These are phyloP conservation scores for Grosmannia penicillata DNA, from an alignment of 2,329 filamentous ascomycete genomes.

Conservation along the genomic window DNA sequence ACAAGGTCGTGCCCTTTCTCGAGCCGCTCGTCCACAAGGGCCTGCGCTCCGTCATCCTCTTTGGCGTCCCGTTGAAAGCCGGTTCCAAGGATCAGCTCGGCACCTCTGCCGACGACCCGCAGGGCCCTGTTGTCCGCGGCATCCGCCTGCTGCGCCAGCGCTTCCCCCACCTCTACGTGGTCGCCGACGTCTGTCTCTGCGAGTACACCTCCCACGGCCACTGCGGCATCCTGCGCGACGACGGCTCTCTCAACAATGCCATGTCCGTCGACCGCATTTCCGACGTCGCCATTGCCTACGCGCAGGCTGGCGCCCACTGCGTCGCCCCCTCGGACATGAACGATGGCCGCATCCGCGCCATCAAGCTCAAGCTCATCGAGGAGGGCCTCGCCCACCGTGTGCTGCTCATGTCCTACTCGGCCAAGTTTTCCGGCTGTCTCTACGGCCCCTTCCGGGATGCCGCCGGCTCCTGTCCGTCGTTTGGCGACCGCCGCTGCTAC, in stretches of 20 bases:
- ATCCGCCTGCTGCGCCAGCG: constrained; percentile 72
- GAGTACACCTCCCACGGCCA: constrained; percentile 98
- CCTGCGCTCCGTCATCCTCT: constrained; percentile 83
- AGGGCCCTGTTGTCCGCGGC: constrained; percentile 76
- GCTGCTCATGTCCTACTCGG: constrained; percentile 92
- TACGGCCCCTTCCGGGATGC: constrained; percentile 97
- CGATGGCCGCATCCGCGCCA: constrained; percentile 89
- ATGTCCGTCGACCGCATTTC: constrained; percentile 89
- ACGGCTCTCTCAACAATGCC: constrained; percentile 83
- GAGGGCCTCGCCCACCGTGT: constrained; percentile 83
- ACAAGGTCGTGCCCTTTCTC: constrained; percentile 72
- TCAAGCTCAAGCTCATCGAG: constrained; percentile 96
- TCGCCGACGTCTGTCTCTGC: constrained; percentile 88
- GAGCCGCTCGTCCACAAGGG: constrained; percentile 80
- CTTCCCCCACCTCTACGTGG: constrained; percentile 85
- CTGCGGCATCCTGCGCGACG: constrained; percentile 88
- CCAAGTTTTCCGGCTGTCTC: constrained; percentile 91
- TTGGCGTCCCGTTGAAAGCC: constrained; percentile 76
- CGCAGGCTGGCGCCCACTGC: constrained; percentile 88
- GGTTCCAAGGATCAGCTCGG: constrained; percentile 81
- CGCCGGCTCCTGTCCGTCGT: constrained; percentile 77
- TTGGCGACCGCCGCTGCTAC: constrained; percentile 93
- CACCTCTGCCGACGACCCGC: constrained; percentile 81
- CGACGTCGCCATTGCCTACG: constrained; percentile 95
- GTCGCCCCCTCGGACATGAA: constrained; percentile 99